Conservation (phyloP, 352 stramenopile genomes). For the Phytophthora syringae region DNA sequence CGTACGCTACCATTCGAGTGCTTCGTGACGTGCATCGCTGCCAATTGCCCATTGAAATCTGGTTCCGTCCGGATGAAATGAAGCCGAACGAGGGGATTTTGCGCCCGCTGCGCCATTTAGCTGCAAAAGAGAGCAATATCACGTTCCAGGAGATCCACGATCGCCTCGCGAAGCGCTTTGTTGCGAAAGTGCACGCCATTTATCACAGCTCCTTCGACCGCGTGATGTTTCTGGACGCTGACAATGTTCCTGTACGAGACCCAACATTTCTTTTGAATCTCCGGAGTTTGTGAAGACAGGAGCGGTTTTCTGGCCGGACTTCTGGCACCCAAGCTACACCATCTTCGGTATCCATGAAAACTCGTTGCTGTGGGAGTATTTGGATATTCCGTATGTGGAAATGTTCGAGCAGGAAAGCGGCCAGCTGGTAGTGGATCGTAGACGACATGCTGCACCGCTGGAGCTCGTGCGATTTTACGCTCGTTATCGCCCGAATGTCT, state of each 20-base stretch:
- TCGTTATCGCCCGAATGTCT: slow-evolving; percentile 40
- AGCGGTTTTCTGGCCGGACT: slow-evolving; percentile 69
- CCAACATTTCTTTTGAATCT: slow-evolving; percentile 41
- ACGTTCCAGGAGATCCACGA: slow-evolving; percentile 36
- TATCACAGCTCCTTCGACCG: slow-evolving; percentile 50
- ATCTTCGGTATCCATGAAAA: slow-evolving; percentile 58
- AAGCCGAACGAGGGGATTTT: slow-evolving; percentile 28
- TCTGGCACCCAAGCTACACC: slow-evolving; percentile 53
- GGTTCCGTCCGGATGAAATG: slow-evolving; percentile 49
- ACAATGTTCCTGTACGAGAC: slow-evolving; percentile 59
- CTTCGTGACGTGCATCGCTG: slow-evolving; percentile 43
- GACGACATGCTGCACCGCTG: slow-evolving; percentile 29
- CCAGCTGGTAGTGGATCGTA: slow-evolving; percentile 53
- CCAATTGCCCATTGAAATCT: slow-evolving; percentile 57
- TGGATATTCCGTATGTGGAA: slow-evolving; percentile 46
- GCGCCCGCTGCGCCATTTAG: slow-evolving; percentile 30
- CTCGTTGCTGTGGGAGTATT: slow-evolving; percentile 55
- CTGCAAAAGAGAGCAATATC: slow-evolving; percentile 24
- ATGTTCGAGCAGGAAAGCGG: slow-evolving; percentile 62
- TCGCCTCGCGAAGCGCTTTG: slow-evolving; percentile 38
- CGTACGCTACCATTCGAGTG: slow-evolving; percentile 44
- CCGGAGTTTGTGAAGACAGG: slow-evolving; percentile 43
- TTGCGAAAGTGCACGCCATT: slow-evolving; percentile 57
- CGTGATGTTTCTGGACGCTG: slow-evolving; percentile 58
- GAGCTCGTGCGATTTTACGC: slow-evolving; percentile 40